phyloP scores from a whole-genome alignment of 2,329 filamentous ascomycete genomes.

The Dryadomyces sulphureus region DNA sequence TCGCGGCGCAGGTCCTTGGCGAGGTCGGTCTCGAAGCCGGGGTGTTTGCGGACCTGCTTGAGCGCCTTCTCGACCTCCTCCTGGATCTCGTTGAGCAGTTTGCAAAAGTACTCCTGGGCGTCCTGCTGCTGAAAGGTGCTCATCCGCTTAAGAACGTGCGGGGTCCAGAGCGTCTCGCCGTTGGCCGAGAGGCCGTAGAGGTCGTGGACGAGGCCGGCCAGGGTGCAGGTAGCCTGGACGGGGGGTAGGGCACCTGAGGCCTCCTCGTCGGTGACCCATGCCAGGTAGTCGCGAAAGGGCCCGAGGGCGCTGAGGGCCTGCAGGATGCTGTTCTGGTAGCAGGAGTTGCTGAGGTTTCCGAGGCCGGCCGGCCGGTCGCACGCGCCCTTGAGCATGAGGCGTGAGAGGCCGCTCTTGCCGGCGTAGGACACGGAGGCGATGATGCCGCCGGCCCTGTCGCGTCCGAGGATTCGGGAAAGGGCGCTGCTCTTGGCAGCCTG shows the following conservation, averaged over 20 bases:
- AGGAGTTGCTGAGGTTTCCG: constrained; percentile 88
- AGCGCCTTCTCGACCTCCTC: constrained; percentile 50
- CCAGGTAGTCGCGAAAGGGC: constrained; percentile 53
- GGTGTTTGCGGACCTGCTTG: constrained; percentile 16
- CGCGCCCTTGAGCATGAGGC: constrained; percentile 19
- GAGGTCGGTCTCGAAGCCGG: constrained; percentile 25
- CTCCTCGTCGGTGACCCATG: constrained; percentile 23
- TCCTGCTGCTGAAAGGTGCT: constrained; percentile 94
- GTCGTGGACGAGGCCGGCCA: constrained; percentile 53
- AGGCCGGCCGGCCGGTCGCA: constrained; percentile 48
- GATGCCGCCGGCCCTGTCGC: constrained; percentile 37
- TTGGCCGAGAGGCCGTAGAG: constrained; percentile 58
- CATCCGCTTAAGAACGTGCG: constrained; percentile 72
- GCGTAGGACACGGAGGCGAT: constrained; percentile 43
- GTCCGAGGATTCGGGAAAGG: constrained; percentile 46
- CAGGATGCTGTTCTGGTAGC: constrained; percentile 93
- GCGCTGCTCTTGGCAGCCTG: constrained; percentile 49
- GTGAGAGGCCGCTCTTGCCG: constrained; percentile 27
- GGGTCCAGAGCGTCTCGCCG: constrained; percentile 69
- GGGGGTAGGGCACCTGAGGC: constrained; percentile 14
- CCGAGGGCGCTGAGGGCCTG: constrained; percentile 68
- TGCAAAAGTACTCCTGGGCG: constrained; percentile 93
- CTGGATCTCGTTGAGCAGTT: constrained; percentile 72
- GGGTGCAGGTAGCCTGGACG: constrained; percentile 27
- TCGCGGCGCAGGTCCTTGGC: constrained; percentile 9